Evolutionary conservation across 1,284 basidiomycete species (phyloP).

Genomic region (Ustilago loliicola): DNA sequence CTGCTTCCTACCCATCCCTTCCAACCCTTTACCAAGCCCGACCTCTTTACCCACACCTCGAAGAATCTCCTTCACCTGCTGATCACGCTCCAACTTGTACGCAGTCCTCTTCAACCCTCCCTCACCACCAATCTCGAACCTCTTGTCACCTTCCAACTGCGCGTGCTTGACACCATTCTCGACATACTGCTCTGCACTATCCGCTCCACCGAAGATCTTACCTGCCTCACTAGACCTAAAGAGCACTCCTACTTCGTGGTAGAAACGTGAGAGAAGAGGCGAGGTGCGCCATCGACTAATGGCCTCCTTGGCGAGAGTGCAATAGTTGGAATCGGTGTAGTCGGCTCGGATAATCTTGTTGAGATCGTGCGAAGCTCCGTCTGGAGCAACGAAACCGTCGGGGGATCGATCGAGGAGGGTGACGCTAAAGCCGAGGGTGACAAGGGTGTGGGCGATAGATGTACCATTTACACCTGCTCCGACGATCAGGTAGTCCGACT

Average conservation of each 20-base stretch:
- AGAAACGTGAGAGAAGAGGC: conserved; percentile 39
- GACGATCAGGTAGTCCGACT: conserved; percentile 73
- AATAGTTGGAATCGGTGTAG: conserved; percentile 74
- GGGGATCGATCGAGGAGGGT: conserved; percentile 75
- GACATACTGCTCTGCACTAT: conserved; percentile 38
- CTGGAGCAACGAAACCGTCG: conserved; percentile 74
- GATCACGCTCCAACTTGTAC: conserved; percentile 22
- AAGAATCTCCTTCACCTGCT: conserved; percentile 32
- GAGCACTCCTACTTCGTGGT: conserved; percentile 65
- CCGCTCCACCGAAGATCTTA: conserved; percentile 4
- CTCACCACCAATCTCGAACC: conserved; percentile 19
- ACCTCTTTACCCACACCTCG: neutral
- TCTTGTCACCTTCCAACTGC: conserved; percentile 3
- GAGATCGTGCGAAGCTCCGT: conserved; percentile 85
- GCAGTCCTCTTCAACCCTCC: conserved; percentile 25
- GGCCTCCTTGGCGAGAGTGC: conserved; percentile 79
- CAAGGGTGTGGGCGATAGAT: conserved; percentile 78
- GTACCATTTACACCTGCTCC: conserved; percentile 89
- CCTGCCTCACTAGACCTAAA: conserved; percentile 42
- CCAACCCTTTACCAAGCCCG: conserved; percentile 25
- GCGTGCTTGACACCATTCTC: conserved; percentile 43
- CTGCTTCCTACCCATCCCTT: conserved; percentile 37
- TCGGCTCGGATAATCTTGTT: conserved; percentile 79
- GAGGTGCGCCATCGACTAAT: conserved; percentile 78
- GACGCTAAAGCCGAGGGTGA: conserved; percentile 78